Conservation (phyloP, 2,329 filamentous ascomycete species). For the Thermochaetoides dissita region DNA sequence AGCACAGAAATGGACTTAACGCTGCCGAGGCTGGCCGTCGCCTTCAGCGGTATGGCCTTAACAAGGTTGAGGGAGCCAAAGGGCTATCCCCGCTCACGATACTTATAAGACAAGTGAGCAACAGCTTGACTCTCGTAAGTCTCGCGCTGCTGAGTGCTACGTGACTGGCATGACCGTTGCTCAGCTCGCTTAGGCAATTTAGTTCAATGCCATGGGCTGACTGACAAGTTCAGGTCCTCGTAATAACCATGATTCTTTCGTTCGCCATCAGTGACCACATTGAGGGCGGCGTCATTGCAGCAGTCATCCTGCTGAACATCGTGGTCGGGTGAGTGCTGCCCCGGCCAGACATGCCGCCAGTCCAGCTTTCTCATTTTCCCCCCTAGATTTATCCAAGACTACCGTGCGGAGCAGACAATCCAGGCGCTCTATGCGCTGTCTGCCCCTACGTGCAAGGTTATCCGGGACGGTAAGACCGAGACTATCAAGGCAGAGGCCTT, state of each 20-base stretch:
- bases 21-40: slow-evolving; percentile 49
- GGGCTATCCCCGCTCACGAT: slow-evolving; percentile 62
- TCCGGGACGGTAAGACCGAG: slow-evolving; percentile 37
- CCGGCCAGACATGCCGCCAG: not conserved
- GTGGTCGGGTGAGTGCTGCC: slow-evolving; percentile 41
- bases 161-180: not conserved
- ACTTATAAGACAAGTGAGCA: slow-evolving; percentile 62
- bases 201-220: not conserved
- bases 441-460: slow-evolving; percentile 44
- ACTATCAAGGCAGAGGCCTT: slow-evolving; percentile 41
- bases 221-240: slow-evolving; percentile 41
- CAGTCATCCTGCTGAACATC: slow-evolving; percentile 56
- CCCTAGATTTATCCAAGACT: slow-evolving; percentile 43
- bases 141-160: no score
- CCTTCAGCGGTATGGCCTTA: slow-evolving; percentile 52
- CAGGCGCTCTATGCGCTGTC: slow-evolving; percentile 45
- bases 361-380: not conserved
- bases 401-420: slow-evolving; percentile 47
- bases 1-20: slow-evolving; percentile 42
- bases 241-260: slow-evolving; percentile 59
- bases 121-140: slow-evolving; percentile 50
- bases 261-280: slow-evolving; percentile 54
- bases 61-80: slow-evolving; percentile 57
- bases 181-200: not conserved
- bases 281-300: slow-evolving; percentile 52